Conservation (phyloP, 2,329 filamentous ascomycete genomes). For the Neopestalotiopsis clavispora region DNA sequence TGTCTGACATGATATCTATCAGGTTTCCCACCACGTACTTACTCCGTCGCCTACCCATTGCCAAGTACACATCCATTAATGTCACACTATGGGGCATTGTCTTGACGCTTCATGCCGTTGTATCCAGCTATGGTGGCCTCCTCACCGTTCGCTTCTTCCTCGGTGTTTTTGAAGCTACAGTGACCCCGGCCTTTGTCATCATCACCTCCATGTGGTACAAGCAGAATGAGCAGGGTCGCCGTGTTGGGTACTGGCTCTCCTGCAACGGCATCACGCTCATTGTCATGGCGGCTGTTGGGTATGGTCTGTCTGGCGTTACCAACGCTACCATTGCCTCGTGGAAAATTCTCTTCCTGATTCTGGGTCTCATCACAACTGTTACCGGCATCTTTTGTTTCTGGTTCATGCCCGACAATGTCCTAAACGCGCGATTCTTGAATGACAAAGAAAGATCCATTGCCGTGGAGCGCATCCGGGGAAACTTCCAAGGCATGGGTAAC, state of each 20-base stretch:
- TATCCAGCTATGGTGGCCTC: not conserved
- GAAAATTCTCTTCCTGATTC: conserved; percentile 9
- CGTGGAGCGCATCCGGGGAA: not conserved
- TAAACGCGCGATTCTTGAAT: not conserved
- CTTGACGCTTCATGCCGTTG: not conserved
- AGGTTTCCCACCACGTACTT: conserved; percentile 11
- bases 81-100: conserved; percentile 6
- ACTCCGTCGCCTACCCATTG: conserved; percentile 5
- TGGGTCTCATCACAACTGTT: not conserved
- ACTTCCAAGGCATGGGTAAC: conserved; percentile 6
- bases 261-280: conserved; percentile 1
- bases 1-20: not conserved
- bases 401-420: conserved; percentile 2
- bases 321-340: conserved; percentile 3
- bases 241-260: not conserved
- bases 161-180: conserved; percentile 1
- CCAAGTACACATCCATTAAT: conserved; percentile 5
- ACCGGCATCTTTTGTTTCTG: not conserved
- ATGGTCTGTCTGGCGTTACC: not conserved
- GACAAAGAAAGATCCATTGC: conserved; percentile 1
- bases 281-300: not conserved
- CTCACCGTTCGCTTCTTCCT: conserved; percentile 8
- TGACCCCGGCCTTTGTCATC: conserved; percentile 7
- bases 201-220: conserved; percentile 12
- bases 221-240: conserved; percentile 7